These are phyloP conservation scores for Paramecium sonneborni DNA, from an alignment of 73 alveolate genomes.

Conservation along the genomic window DNA sequence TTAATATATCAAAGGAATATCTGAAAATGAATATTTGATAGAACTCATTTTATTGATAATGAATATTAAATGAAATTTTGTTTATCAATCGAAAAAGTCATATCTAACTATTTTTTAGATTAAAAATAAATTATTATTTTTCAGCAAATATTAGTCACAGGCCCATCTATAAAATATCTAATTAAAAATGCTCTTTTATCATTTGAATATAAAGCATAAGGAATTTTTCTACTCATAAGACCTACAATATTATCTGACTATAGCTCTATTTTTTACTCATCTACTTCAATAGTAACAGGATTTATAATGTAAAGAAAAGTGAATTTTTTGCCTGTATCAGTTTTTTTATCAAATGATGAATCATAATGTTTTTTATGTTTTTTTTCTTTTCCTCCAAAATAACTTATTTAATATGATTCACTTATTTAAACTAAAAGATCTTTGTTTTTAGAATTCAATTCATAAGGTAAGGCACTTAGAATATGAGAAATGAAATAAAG, in stretches of 20 bases:
- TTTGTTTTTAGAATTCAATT: constrained; percentile 54
- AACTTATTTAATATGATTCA: constrained; percentile 57
- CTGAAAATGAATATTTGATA: too few species aligned
- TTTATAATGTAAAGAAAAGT: constrained; percentile 27
- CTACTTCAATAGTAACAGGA: background rate
- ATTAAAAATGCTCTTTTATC: constrained; percentile 26
- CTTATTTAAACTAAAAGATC: constrained; percentile 49
- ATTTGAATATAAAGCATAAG: constrained; percentile 40
- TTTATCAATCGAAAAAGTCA: too few species aligned
- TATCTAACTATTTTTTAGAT: too few species aligned
- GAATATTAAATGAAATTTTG: too few species aligned
- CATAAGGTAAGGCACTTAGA: constrained; percentile 64
- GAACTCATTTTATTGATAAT: too few species aligned
- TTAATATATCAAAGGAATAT: too few species aligned
- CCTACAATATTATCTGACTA: constrained; percentile 41
- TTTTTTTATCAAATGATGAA: constrained; percentile 55
- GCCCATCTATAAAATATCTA: constrained; percentile 65
- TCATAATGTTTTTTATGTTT: constrained; percentile 62
- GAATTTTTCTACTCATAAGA: constrained; percentile 37
- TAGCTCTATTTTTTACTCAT: background rate
- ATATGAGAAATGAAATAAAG: constrained; percentile 5
- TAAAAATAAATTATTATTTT: background rate
- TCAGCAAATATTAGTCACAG: background rate
- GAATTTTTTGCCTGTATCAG: constrained; percentile 60
- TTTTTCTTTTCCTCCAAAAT: constrained; percentile 31